phyloP scores from a whole-genome alignment of 2,329 filamentous ascomycete genomes.

The Chalaropsis thielavioides region DNA sequence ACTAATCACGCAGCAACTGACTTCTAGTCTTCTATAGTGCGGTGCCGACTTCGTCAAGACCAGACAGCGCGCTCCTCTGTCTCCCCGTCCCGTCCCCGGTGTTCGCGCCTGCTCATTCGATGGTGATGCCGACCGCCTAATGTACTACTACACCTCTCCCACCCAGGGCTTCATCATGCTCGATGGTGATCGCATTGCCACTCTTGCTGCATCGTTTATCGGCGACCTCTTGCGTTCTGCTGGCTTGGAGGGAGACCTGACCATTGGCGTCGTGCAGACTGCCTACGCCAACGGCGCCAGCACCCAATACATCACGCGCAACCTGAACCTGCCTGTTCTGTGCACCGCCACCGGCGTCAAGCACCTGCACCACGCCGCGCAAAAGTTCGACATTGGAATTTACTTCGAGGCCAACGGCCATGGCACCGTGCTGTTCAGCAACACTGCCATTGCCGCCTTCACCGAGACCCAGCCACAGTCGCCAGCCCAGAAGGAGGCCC shows the following conservation, averaged over 20 bases:
- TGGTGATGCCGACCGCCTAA: slow-evolving; percentile 86
- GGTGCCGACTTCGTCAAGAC: slow-evolving; percentile 98
- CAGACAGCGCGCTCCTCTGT: slow-evolving; percentile 76
- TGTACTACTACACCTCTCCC: slow-evolving; percentile 84
- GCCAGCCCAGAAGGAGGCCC: slow-evolving; percentile 76
- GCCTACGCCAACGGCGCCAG: slow-evolving; percentile 95
- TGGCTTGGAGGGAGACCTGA: slow-evolving; percentile 63
- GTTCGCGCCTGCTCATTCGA: slow-evolving; percentile 83
- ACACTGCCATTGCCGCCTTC: slow-evolving; percentile 66
- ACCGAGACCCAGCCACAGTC: slow-evolving; percentile 69
- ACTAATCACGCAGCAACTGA: not conserved
- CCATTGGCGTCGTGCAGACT: slow-evolving; percentile 90
- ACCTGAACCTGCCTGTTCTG: slow-evolving; percentile 74
- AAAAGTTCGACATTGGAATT: slow-evolving; percentile 86
- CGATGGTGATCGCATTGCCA: slow-evolving; percentile 93
- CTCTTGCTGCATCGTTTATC: slow-evolving; percentile 84
- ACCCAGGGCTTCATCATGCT: slow-evolving; percentile 79
- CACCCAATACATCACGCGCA: slow-evolving; percentile 80
- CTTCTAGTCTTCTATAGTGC: slow-evolving; percentile 38
- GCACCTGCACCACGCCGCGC: slow-evolving; percentile 91
- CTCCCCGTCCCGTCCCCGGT: slow-evolving; percentile 59
- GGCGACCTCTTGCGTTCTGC: slow-evolving; percentile 72
- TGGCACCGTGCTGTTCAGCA: slow-evolving; percentile 88
- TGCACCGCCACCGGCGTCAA: slow-evolving; percentile 95
- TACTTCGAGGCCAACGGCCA: slow-evolving; percentile 99